Evolutionary conservation across 306 rosid genomes (phyloP), one percentile per base, ranked within the genome.

Genomic region (Sicyos baderoa): DNA sequence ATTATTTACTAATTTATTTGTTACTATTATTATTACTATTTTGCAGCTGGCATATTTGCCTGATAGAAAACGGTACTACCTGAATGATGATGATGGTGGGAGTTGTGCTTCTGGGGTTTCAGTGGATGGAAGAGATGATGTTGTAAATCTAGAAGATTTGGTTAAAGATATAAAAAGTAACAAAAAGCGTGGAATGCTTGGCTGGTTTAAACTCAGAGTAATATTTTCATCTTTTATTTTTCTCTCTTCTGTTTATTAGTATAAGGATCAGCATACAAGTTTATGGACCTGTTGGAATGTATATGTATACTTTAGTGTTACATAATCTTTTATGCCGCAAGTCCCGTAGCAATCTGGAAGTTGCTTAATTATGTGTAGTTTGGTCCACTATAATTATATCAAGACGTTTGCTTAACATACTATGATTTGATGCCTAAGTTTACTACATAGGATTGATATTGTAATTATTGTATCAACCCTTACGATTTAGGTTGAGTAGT

Each of bases 11-110:
- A 29, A 60, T 60, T 32, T 32, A 32, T 60, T 60, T 0, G 21
- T 16, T 32, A 58, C 64, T 72, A 66, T 72, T 59, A 72, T 71
- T 59, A 35, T 72, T 80, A 75, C 73, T 13, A 13, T 57, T 63
- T 48, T 84, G 83, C 95, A 90, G 97, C 82, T 90, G 75, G 91
- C 87, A 66, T 90, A 90, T 82, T 82, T 90, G 68, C 97, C 95
- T 47, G 95, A 90, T 75, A 86, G 79, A 80, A 90, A 90, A 77
- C 84, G 95, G 52, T 88, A 86, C 69, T 53, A 80, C 56, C 40
- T 74, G 78, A 47, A 81, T 48, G 95, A 87, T 76, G 97, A 90
- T 76, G 95, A 82, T 56, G 70, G 75, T 35, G 83, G 85, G 71
- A 84, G 89, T 81, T 72, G 76, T 67, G 82, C 82, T 58, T 85